Conservation (phyloP, 2,329 filamentous ascomycete genomes). For the Nannizzia gypsea region DNA sequence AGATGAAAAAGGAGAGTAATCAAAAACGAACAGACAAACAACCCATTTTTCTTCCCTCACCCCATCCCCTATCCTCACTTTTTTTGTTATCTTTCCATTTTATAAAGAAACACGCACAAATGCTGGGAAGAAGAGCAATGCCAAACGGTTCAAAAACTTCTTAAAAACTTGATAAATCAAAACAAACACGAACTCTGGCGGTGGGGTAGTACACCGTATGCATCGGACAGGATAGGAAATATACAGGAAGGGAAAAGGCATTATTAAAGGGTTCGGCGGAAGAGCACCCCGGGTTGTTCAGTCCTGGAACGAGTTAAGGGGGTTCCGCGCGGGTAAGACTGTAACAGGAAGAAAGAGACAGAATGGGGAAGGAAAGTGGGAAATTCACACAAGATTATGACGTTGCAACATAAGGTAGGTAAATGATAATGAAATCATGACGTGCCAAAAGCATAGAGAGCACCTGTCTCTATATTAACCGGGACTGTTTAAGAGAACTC, state of each 20-base stretch:
- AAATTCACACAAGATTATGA: not conserved
- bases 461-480: not conserved
- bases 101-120: not conserved
- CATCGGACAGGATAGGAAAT: not conserved
- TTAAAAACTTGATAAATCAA: not conserved
- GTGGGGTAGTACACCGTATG: not conserved
- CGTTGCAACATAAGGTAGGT: conserved; percentile 4
- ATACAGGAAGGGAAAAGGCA: not conserved
- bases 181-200: not conserved
- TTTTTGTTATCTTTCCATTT: conserved; percentile 1
- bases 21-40: not conserved
- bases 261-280: conserved; percentile 4
- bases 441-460: not conserved
- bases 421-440: not conserved
- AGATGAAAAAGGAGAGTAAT: not conserved
- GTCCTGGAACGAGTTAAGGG: not conserved
- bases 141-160: not conserved
- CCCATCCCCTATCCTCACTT: not conserved
- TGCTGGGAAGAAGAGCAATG: not conserved
- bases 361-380: not conserved
- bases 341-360: not conserved
- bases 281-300: not conserved
- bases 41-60: not conserved
- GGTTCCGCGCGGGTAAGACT: not conserved
- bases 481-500: too few species aligned